phyloP scores from a whole-genome alignment of 2,329 filamentous ascomycete species.

The Scytalidium sp. region DNA sequence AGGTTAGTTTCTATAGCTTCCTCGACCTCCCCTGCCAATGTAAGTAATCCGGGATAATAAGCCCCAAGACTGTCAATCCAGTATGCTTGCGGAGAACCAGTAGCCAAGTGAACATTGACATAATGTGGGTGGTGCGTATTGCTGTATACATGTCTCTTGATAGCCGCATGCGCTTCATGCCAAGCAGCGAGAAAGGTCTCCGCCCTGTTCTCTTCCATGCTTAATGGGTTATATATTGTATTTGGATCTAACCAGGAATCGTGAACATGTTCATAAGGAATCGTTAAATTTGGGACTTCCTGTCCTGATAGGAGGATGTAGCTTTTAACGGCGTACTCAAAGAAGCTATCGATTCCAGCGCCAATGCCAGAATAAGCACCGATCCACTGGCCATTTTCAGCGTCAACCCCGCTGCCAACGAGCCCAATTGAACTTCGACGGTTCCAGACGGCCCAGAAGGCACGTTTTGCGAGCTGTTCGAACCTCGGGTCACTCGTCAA shows the following conservation, averaged over 20 bases:
- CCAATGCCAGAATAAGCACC: conserved; percentile 89
- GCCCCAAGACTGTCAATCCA: conserved; percentile 97
- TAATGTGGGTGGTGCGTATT: conserved; percentile 86
- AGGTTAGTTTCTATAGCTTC: conserved; percentile 89
- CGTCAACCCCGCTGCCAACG: conserved; percentile 88
- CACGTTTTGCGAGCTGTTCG: conserved; percentile 83
- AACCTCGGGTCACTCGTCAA: conserved; percentile 85
- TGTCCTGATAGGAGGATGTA: conserved; percentile 85
- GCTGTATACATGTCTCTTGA: conserved; percentile 89
- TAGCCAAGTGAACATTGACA: conserved; percentile 83
- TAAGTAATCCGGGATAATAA: conserved; percentile 88
- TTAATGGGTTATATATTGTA: conserved; percentile 54
- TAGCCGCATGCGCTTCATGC: conserved; percentile 81
- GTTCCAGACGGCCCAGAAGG: conserved; percentile 97
- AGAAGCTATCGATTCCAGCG: conserved; percentile 96
- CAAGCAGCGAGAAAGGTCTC: conserved; percentile 79
- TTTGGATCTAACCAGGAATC: conserved; percentile 60
- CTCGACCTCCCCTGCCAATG: conserved; percentile 83
- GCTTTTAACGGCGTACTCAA: conserved; percentile 95
- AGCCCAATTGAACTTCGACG: conserved; percentile 81
- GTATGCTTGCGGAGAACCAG: conserved; percentile 81
- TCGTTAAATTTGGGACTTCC: conserved; percentile 48
- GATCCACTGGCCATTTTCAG: conserved; percentile 87
- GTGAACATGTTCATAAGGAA: conserved; percentile 18
- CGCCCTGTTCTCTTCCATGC: conserved; percentile 64